These are phyloP conservation scores for Calycina herbarum DNA, from an alignment of 2,329 filamentous ascomycete species.

Conservation along the genomic window DNA sequence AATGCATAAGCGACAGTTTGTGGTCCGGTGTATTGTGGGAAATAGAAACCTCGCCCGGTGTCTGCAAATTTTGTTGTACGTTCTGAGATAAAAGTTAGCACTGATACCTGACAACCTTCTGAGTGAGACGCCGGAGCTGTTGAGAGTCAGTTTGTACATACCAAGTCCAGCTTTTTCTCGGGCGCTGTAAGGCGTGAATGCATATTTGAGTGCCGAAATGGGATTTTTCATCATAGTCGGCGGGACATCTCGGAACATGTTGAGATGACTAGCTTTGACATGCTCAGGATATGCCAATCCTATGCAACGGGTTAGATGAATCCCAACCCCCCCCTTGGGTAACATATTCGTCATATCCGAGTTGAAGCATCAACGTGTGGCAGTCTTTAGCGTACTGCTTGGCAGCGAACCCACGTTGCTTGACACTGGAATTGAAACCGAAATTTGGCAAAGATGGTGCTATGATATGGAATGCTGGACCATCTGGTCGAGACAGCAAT, in stretches of 20 bases:
- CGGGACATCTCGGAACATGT: conserved; percentile 51
- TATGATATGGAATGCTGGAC: conserved; percentile 54
- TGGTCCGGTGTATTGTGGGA: conserved; percentile 65
- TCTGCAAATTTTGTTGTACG: conserved; percentile 60
- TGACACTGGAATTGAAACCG: conserved; percentile 46
- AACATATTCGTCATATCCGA: conserved; percentile 64
- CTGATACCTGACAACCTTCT: too few species aligned
- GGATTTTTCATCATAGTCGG: conserved; percentile 56
- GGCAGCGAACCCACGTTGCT: conserved; percentile 55
- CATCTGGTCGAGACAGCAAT: conserved; percentile 42
- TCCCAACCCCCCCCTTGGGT: conserved; percentile 73
- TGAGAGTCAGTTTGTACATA: too few species aligned
- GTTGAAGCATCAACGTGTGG: conserved; percentile 66
- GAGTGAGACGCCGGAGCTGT: too few species aligned
- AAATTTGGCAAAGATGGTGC: conserved; percentile 58
- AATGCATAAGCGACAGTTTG: conserved; percentile 71
- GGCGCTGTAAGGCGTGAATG: conserved; percentile 52
- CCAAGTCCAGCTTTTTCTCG: conserved; percentile 46
- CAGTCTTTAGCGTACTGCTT: conserved; percentile 63
- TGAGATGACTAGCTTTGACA: conserved; percentile 61
- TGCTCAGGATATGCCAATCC: conserved; percentile 57
- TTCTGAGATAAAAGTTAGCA: conserved; percentile 23
- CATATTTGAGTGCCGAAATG: conserved; percentile 55
- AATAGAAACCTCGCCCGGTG: conserved; percentile 54
- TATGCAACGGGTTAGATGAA: conserved; percentile 62